These are phyloP conservation scores for Cardamine occulta DNA, from an alignment of 345 rosid species.

Conservation along the genomic window DNA sequence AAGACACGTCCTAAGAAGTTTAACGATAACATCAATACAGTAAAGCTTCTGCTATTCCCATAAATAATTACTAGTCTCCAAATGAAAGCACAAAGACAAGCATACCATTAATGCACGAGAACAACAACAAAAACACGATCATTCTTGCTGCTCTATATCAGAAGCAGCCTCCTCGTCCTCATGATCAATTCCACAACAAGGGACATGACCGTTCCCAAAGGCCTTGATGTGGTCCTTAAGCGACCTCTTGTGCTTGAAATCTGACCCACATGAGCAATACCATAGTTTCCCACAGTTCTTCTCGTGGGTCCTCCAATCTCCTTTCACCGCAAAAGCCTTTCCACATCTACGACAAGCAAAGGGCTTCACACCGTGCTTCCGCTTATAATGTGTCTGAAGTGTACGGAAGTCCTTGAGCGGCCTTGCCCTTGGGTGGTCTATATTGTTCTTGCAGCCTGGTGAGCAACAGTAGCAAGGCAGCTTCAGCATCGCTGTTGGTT, in stretches of 20 bases:
- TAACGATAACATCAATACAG: background rate
- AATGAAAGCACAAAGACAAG: background rate
- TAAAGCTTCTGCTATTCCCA: slow-evolving; percentile 10
- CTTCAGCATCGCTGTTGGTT: slow-evolving; percentile 93
- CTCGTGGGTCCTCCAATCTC: slow-evolving; percentile 99
- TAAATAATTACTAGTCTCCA: background rate
- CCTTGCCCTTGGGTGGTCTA: slow-evolving; percentile 85
- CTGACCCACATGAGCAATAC: slow-evolving; percentile 96
- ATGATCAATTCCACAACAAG: slow-evolving; percentile 64
- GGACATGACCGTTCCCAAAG: slow-evolving; percentile 81
- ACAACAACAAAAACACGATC: background rate
- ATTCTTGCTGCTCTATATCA: slow-evolving; percentile 66
- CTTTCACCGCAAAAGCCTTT: slow-evolving; percentile 93
- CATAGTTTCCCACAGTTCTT: slow-evolving; percentile 97
- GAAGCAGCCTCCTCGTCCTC: slow-evolving; percentile 80
- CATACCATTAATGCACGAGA: background rate
- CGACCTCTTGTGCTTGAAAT: slow-evolving; percentile 95
- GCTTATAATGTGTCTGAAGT: slow-evolving; percentile 98
- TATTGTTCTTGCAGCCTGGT: slow-evolving; percentile 94
- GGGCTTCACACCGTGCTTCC: slow-evolving; percentile 94
- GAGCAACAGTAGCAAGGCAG: slow-evolving; percentile 96
- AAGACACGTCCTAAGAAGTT: slow-evolving; percentile 1
- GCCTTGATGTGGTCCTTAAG: slow-evolving; percentile 92
- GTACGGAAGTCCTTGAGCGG: slow-evolving; percentile 95
- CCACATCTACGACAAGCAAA: slow-evolving; percentile 92